Base-by-base conservation (phyloP, 257 asterid species). In the Primulina tabacum region DNA sequence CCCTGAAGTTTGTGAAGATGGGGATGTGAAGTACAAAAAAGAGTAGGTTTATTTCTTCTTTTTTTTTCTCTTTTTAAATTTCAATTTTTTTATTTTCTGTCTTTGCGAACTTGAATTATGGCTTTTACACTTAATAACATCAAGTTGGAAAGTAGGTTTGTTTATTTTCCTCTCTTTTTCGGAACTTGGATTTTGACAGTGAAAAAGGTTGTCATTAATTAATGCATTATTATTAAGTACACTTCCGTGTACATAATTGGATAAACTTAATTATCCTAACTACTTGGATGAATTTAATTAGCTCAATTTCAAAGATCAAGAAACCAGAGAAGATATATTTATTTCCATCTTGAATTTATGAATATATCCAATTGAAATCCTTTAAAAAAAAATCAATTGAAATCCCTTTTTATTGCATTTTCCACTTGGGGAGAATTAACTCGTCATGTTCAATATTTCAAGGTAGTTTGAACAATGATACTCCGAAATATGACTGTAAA, bases 1-100 rank as follows among this genome's bases (percentile, higher is more conserved):
- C 69, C 30, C 65, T 1, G 71, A 71, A 71, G 78, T 40, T 68
- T 70, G 82, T 76, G 86, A 82, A 73, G 84, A 74, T 64, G 84
- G 73, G 73, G 89, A 79, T 67, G 90, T 75, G 30, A 86, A 83
- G 81, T 70, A 89, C 18, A 82, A 80, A 83, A 82, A 86, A 79
- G 78, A 75, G 97, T 86, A 87, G 70, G 91, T 71, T 72, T 72
- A 40, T 69, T 50, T 55, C 34, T 28, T 52, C 34, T 28, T 52
- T 26, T 33, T 37, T 61, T 12, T 30, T 24, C 26, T 24, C 26
- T 24, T 53, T 8, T 30, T 30, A 2, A 30, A 18, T 33, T 70
- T 64, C 2, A 7, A 6, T 4, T 11, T 43, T 12, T 43, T 43
- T 1, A 12, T 43, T 14, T 43, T 43, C 1, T 0, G 16, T 38